Percentiles rank a stretch among this genome's conserved stretches.
Evolutionary conservation across 139 green algal species (phyloP).

Genomic region (Tetraselmis striata): DNA sequence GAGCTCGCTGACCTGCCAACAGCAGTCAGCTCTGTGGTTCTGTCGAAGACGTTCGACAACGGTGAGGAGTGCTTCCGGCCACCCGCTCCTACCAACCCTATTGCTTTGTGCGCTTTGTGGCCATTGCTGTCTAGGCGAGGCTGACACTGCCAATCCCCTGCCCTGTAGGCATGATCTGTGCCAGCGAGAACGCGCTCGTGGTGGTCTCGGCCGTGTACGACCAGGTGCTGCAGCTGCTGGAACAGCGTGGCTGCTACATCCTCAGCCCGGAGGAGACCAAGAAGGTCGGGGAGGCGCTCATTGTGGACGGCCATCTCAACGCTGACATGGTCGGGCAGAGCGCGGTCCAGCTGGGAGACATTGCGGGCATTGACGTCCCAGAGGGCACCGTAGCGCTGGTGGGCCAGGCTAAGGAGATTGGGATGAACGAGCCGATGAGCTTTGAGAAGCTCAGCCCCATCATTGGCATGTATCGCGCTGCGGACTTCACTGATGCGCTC

Average conservation of each 20-base stretch:
- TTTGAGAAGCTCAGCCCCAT: conserved; percentile 68
- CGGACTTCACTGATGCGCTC: conserved; percentile 34
- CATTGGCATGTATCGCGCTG: conserved; percentile 36
- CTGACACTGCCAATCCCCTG: too few relatives aligned
- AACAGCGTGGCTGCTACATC: conserved; percentile 49
- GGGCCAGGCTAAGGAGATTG: conserved; percentile 40
- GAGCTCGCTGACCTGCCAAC: conserved; percentile 51
- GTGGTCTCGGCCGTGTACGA: conserved; percentile 47
- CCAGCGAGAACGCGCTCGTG: conserved; percentile 58
- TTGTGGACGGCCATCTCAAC: conserved; percentile 54
- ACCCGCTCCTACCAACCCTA: too few relatives aligned
- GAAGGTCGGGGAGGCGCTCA: conserved; percentile 43
- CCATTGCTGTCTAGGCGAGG: too few relatives aligned
- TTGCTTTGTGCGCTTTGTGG: too few relatives aligned
- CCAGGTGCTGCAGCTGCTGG: conserved; percentile 35
- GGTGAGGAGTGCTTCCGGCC: too few relatives aligned
- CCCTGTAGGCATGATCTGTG: conserved; percentile 56
- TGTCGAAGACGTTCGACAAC: conserved; percentile 68
- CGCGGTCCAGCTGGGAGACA: conserved; percentile 38
- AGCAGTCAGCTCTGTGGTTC: conserved; percentile 37
- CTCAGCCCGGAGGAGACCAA: conserved; percentile 46
- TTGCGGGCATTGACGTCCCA: conserved; percentile 59
- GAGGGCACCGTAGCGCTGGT: conserved; percentile 41
- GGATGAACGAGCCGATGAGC: conserved; percentile 42
- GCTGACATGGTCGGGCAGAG: conserved; percentile 56